Base-by-base conservation (phyloP, 306 rosid genomes). In the Rosa persica region DNA sequence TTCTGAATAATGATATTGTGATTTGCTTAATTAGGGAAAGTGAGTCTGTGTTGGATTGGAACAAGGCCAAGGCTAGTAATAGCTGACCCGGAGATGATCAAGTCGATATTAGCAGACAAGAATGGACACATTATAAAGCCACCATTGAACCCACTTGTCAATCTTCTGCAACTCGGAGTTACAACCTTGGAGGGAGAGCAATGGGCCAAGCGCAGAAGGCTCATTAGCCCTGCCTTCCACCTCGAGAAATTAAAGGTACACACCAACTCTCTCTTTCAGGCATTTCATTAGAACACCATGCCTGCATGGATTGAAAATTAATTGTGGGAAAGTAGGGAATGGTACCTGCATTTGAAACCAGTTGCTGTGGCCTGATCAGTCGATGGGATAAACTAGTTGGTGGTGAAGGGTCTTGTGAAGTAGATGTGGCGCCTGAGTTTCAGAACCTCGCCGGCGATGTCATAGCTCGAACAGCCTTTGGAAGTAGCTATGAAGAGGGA, bases 401-500 rank as follows among this genome's bases (percentile, higher is more conserved):
- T 51, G 16, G 1, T 16, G 8, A 84, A 52, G 87, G 76, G 62
- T 81, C 82, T 23, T 66, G 40, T 52, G 92, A 86, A 81, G 13
- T 89, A 8, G 88, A 89, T 19, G 86, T 82, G 25, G 81, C 75
- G 48, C 58, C 73, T 0, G 90, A 84, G 54, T 76, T 89, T 9
- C 67, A 69, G 15, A 54, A 46, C 66, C 78, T 86, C 3, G 61
- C 86, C 0, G 65, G 83, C 2, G 92, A 89, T 66, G 77, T 79
- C 30, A 85, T 85, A 43, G 84, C 88, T 68, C 73, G 87, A 78
- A 78, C 86, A 44, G 88, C 89, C 57, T 88, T 83, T 13, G 89
- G 89, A 73, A 82, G 83, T 78, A 84, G 73, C 55, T 84, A 78
- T 43, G 58, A 83, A 67, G 90, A 89, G 61, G 92, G 90, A 61